Conservation (phyloP, 192 early-diverging fungal genomes). For the Coemansia sp. region DNA sequence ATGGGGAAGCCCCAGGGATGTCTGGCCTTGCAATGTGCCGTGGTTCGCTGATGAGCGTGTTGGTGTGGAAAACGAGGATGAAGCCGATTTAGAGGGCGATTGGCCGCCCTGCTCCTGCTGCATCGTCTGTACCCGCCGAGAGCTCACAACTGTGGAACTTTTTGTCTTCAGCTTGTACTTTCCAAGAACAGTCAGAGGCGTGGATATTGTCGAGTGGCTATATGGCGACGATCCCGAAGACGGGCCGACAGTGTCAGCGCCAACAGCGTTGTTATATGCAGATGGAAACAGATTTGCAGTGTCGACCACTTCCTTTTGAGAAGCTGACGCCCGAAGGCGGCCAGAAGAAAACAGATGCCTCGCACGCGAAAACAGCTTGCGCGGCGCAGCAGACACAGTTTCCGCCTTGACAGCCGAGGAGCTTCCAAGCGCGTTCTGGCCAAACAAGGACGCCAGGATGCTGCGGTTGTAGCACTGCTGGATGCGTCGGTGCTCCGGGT, state of each 20-base stretch:
- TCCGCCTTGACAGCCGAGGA: constrained; percentile 46
- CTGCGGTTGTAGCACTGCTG: constrained; percentile 58
- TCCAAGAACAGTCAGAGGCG: constrained; percentile 47
- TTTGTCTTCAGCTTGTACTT: constrained; percentile 53
- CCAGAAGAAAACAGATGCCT: constrained; percentile 49
- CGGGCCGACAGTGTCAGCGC: constrained; percentile 34
- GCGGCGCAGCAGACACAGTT: constrained; percentile 42
- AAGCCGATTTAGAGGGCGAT: constrained; percentile 20
- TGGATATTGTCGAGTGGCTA: constrained; percentile 46
- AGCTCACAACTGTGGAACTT: constrained; percentile 34
- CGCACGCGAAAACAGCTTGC: constrained; percentile 52
- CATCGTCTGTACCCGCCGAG: constrained; percentile 30
- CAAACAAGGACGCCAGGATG: constrained; percentile 53
- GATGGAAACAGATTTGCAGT: constrained; percentile 35
- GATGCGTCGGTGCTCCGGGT: constrained; percentile 50
- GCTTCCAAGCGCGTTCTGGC: constrained; percentile 49
- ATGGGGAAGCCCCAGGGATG: constrained; percentile 3
- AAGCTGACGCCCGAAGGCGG: constrained; percentile 10
- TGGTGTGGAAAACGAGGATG: constrained; percentile 23
- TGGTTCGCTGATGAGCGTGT: constrained; percentile 10
- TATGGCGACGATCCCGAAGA: constrained; percentile 31
- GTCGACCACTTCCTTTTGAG: constrained; percentile 17
- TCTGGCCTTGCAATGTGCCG: constrained; percentile 5
- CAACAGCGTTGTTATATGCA: constrained; percentile 43
- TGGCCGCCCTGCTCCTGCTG: constrained; percentile 15